Percentiles rank a stretch among this genome's conserved stretches.
Evolutionary conservation across 768 basidiomycete genomes (phyloP).

Genomic region (Tulasnella calospora): DNA sequence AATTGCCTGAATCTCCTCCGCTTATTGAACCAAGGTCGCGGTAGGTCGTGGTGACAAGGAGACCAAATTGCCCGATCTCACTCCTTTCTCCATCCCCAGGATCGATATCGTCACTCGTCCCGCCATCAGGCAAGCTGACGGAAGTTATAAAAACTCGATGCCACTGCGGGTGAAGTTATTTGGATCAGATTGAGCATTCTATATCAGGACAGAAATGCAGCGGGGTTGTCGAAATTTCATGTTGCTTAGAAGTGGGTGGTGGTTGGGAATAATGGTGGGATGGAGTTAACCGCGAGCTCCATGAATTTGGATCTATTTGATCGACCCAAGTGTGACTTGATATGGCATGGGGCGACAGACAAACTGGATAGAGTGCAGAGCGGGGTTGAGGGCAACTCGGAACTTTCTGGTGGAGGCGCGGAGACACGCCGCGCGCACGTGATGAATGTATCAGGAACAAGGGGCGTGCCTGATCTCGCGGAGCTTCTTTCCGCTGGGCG

Average conservation of each 20-base stretch:
- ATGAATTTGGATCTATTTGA: too few relatives aligned
- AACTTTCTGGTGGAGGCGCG: too few relatives aligned
- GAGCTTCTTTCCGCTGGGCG: not conserved
- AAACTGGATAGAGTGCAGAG: not conserved
- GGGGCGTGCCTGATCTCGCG: not conserved
- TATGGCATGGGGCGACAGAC: not conserved
- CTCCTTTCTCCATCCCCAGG: not conserved
- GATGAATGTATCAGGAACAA: not conserved
- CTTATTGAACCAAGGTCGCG: conserved; percentile 37
- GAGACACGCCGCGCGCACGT: not conserved
- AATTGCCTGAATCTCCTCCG: conserved; percentile 47
- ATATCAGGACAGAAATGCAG: not conserved
- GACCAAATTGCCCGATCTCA: not conserved
- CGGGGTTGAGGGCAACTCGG: not conserved
- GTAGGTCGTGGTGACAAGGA: not conserved
- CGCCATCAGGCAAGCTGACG: not conserved
- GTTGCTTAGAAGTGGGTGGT: not conserved
- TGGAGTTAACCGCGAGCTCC: too few relatives aligned
- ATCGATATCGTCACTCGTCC: conserved; percentile 10
- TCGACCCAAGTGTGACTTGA: not conserved
- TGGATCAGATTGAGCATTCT: not conserved
- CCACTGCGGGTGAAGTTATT: not conserved
- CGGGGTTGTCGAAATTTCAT: not conserved
- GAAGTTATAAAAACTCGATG: not conserved
- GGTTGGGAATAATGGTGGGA: too few relatives aligned